These are phyloP conservation scores for Mycena rosella DNA, from an alignment of 768 basidiomycete genomes.

Conservation along the genomic window DNA sequence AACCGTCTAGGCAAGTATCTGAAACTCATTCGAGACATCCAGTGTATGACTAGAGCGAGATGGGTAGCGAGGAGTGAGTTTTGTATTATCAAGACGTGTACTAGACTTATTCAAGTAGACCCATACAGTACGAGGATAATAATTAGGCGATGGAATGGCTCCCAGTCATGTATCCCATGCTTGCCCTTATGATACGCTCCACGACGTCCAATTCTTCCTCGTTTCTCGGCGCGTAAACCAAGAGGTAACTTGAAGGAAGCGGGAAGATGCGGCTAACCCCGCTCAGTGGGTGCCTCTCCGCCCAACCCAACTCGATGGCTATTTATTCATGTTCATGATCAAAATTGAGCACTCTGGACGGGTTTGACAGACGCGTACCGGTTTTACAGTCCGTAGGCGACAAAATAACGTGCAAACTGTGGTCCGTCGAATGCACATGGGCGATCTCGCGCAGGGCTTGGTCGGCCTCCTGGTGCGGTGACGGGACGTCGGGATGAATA, in stretches of 20 bases:
- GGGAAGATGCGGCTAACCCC: constrained; percentile 27
- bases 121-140: constrained; percentile 1
- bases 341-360: not conserved
- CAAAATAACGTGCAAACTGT: constrained; percentile 41
- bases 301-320: constrained; percentile 46
- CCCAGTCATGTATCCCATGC: constrained; percentile 41
- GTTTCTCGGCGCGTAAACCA: constrained; percentile 45
- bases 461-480: constrained; percentile 39
- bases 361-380: constrained; percentile 27
- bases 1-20: not conserved
- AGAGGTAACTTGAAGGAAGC: constrained; percentile 41
- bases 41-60: constrained; percentile 18
- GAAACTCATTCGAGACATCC: not conserved
- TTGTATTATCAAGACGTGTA: not conserved
- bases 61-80: not conserved
- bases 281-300: constrained; percentile 44
- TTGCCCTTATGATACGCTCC: constrained; percentile 40
- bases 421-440: constrained; percentile 42
- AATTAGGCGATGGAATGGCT: constrained; percentile 34
- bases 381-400: constrained; percentile 45
- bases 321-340: not conserved
- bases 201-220: constrained; percentile 43
- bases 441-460: constrained; percentile 39
- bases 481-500: constrained; percentile 31
- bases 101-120: not conserved